phyloP scores from a whole-genome alignment of 83 land plant species.

The Isoetes engelmannii region DNA sequence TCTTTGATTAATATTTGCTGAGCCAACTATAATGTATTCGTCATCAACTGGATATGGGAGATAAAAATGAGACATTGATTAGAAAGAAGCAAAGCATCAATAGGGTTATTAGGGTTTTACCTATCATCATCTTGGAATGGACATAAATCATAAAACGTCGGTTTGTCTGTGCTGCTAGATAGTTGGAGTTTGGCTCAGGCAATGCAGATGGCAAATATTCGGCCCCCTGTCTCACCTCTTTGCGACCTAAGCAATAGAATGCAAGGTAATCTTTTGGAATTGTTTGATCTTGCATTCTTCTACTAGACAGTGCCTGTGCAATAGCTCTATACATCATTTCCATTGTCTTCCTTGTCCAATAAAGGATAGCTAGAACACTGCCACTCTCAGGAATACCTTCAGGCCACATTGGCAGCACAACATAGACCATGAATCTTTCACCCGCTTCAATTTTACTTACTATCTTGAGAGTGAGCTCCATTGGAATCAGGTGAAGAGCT shows the following conservation, averaged over 20 bases:
- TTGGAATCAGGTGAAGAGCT: slow-evolving; percentile 58
- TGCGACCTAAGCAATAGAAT: slow-evolving; percentile 71
- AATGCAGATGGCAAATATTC: slow-evolving; percentile 50
- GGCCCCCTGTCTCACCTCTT: slow-evolving; percentile 41
- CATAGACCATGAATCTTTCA: slow-evolving; percentile 63
- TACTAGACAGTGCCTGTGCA: slow-evolving; percentile 48
- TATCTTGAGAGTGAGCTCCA: slow-evolving; percentile 63
- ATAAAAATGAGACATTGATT: no score
- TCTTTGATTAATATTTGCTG: slow-evolving; percentile 13
- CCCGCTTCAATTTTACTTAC: slow-evolving; percentile 62
- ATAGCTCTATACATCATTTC: slow-evolving; percentile 80
- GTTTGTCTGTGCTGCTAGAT: slow-evolving; percentile 53
- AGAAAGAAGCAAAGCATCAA: no score
- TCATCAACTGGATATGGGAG: slow-evolving; percentile 12
- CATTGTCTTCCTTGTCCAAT: slow-evolving; percentile 79
- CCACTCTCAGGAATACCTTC: slow-evolving; percentile 72
- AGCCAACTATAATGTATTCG: slow-evolving; percentile 14
- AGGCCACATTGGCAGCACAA: slow-evolving; percentile 79
- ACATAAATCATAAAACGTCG: slow-evolving; percentile 93
- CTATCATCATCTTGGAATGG: slow-evolving; percentile 94
- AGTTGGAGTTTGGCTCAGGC: slow-evolving; percentile 43
- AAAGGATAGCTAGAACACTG: slow-evolving; percentile 71
- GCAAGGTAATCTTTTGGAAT: slow-evolving; percentile 66
- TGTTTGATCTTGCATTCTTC: slow-evolving; percentile 19
- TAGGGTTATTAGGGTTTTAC: slow-evolving; percentile 34